phyloP scores from a whole-genome alignment of 257 asterid species.

The Nicotiana attenuata region DNA sequence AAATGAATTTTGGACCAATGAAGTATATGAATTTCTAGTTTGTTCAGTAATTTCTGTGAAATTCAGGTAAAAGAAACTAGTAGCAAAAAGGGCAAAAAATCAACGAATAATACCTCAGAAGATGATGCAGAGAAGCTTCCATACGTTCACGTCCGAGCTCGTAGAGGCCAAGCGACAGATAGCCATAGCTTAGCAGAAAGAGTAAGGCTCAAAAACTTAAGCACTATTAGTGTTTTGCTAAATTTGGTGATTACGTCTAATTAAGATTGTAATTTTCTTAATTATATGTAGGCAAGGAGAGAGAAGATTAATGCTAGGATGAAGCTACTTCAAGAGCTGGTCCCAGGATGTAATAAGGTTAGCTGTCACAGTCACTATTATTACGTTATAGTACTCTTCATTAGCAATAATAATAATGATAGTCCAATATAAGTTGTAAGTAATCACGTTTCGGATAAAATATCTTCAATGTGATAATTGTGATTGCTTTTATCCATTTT shows the following conservation, averaged over 20 bases:
- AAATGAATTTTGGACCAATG: background rate
- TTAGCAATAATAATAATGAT: background rate
- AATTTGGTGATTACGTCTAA: slow-evolving; percentile 15
- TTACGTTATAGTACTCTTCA: slow-evolving; percentile 17
- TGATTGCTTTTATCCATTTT: slow-evolving; percentile 15
- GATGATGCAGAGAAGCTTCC: slow-evolving; percentile 70
- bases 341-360: slow-evolving; percentile 99
- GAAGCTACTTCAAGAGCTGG: slow-evolving; percentile 94
- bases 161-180: slow-evolving; percentile 97
- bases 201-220: slow-evolving; percentile 37
- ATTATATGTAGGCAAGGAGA: slow-evolving; percentile 75
- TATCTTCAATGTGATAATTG: background rate
- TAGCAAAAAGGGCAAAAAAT: slow-evolving; percentile 57
- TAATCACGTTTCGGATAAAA: slow-evolving; percentile 15
- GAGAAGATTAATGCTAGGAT: slow-evolving; percentile 96
- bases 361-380: slow-evolving; percentile 33
- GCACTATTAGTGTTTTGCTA: slow-evolving; percentile 15
- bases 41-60: background rate
- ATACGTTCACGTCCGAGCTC: slow-evolving; percentile 86
- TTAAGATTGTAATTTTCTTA: slow-evolving; percentile 16
- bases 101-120: slow-evolving; percentile 36
- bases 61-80: slow-evolving; percentile 51
- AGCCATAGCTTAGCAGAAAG: slow-evolving; percentile 99
- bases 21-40: background rate
- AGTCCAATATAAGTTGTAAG: background rate